A percentile compares a stretch with the other conserved stretches of the same genome.
These are phyloP conservation scores for Kwoniella shivajii DNA, from an alignment of 1,284 basidiomycete genomes.

Conservation along the genomic window DNA sequence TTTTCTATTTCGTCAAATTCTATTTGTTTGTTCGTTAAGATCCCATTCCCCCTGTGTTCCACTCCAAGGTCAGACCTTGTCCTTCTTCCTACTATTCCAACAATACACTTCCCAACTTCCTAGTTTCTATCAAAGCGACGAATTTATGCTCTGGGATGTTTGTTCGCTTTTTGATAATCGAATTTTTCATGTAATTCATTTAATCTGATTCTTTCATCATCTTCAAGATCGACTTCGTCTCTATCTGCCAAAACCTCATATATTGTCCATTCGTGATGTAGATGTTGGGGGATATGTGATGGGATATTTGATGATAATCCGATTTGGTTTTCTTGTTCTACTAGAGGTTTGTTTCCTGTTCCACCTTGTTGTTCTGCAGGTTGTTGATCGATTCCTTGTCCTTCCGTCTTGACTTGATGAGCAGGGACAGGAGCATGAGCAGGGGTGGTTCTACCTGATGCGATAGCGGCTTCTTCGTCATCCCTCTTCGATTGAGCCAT, in stretches of 20 bases:
- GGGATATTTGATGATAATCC: conserved; percentile 3
- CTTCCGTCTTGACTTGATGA: background rate
- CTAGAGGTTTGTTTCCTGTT: background rate
- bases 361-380: conserved; percentile 23
- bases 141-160: no score
- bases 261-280: conserved; percentile 35
- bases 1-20: no score
- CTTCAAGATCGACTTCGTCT: conserved; percentile 41
- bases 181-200: conserved; percentile 37
- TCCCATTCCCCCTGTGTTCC: no score
- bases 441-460: conserved; percentile 1
- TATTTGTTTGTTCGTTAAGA: no score
- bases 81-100: no score
- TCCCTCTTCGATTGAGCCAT: conserved; percentile 26
- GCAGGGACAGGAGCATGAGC: background rate
- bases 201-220: conserved; percentile 40
- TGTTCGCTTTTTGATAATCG: conserved; percentile 29
- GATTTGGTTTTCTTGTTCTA: background rate
- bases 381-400: conserved; percentile 9
- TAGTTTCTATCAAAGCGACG: no score
- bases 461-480: conserved; percentile 23
- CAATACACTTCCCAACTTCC: no score
- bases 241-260: conserved; percentile 41
- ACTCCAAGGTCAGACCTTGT: no score
- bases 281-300: conserved; percentile 13